phyloP scores from a whole-genome alignment of 352 stramenopile species.

The Pythium dissotocum region DNA sequence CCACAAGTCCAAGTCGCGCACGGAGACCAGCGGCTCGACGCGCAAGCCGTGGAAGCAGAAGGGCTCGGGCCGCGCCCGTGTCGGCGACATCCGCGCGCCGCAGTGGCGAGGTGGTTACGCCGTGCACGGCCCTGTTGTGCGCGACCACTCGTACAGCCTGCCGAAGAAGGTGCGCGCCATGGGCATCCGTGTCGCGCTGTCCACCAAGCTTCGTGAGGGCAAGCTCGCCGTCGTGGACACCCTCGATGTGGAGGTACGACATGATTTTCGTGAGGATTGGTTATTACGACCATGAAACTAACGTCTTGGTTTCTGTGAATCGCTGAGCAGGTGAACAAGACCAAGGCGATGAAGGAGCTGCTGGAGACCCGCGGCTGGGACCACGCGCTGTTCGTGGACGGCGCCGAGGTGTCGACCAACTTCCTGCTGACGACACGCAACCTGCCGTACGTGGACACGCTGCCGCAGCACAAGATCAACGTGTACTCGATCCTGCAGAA shows the following conservation, averaged over 20 bases:
- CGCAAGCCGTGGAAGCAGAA: constrained; percentile 90
- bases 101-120: constrained; percentile 86
- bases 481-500: constrained; percentile 91
- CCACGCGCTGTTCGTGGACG: constrained; percentile 84
- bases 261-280: neutral
- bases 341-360: constrained; percentile 86
- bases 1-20: constrained; percentile 90
- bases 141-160: constrained; percentile 86
- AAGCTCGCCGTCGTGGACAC: constrained; percentile 84
- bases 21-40: constrained; percentile 85
- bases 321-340: constrained; percentile 68
- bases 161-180: constrained; percentile 89
- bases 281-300: neutral
- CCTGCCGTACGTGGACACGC: constrained; percentile 81
- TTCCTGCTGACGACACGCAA: constrained; percentile 85
- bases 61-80: constrained; percentile 80
- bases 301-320: neutral
- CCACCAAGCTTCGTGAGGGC: constrained; percentile 85
- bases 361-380: constrained; percentile 79
- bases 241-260: constrained; percentile 70
- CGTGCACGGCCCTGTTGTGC: constrained; percentile 82
- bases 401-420: constrained; percentile 69
- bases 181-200: constrained; percentile 82
- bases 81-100: constrained; percentile 84
- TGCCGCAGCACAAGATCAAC: constrained; percentile 89